Evolutionary conservation across 169 alveolate genomes (phyloP), one percentile per base, ranked within the genome.

Genomic region (Plasmodium cynomolgi): DNA sequence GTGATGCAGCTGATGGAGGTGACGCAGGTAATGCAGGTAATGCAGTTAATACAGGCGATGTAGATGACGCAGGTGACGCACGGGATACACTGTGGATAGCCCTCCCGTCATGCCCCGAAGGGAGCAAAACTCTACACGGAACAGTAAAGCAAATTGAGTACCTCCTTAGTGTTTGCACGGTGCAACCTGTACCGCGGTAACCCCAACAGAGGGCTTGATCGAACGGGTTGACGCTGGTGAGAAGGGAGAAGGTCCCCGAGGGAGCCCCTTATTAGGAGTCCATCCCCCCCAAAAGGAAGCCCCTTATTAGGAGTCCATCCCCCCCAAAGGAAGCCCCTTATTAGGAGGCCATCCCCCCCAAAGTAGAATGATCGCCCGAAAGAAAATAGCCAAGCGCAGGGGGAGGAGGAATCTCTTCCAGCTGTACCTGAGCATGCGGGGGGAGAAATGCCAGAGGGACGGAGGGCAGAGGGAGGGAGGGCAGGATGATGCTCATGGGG

Each of bases 371-470:
- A 73, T 26, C 37, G 7, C 54, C 33, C 73, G 33, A 4, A 77
- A 75, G 73, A 3, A 17, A 5, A 84, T 72, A 26, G 50, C 73
- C 71, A 81, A 90, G 26, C 26, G 47, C 11, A 56, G 47, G 72
- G 71, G 54, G 73, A 71, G 62, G 72, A 90, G 41, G 50, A 81
- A 90, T 77, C 31, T 90, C 26, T 90, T 80, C 62, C 84, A 90
- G 8, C 54, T 90, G 75, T 90, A 90, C 84, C 8, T 71, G 77
- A 81, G 73, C 50, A 90, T 90, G 94, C 83, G 34, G 17, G 83
- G 58, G 31, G 94, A 90, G 90, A 85, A 31, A 33, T 23, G 37
- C 15, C 41, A 72, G 23, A 54, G 50, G 20, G n/a, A 9, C 29
- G 41, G 5, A 75, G 86, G 54, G 6, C 31, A 33, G 58, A 39